Evolutionary conservation across 2,329 filamentous ascomycete genomes (phyloP), one percentile per base, ranked within the genome.

Genomic region (Pyrenochaeta sp.): DNA sequence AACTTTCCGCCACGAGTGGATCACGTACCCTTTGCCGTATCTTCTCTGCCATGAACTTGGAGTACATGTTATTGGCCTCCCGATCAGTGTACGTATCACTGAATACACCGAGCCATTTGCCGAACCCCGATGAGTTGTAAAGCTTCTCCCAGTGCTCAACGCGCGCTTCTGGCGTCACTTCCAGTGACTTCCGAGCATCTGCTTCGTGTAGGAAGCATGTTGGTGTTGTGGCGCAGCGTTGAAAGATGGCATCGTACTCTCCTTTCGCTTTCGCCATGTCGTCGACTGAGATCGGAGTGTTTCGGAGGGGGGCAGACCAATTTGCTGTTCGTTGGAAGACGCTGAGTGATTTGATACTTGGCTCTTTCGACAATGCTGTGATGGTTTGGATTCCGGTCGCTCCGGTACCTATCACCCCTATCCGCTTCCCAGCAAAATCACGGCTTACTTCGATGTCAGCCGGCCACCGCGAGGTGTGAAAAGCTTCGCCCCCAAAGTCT

Each of bases 381-480:
- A 59, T 62, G 37, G 87, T 83, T 63, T 89, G 87, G 0, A 89
- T 84, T 0, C 86, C 87, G 0, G 85, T 84, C 0, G 86, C 83
- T 1, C 87, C 87, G 0, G 85, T 89, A 13, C 87, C 87, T 45
- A 89, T 85, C 61, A 89, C 81, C 12, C 83, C 87, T 49, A 84
- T 81, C 22, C 81, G 79, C 70, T 89, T 89, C 1, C 52, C 52
- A 13, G 45, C 36, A 37, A 62, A 59, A 47, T 60, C 50, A 24
- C 47, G 39, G 27, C 44, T 77, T 37, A 86, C 78, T 42, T 83
- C 78, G 34, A 87, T 74, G 2, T 82, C 75, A 2, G 84, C 77
- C 0, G 86, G 85, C 86, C 86, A 87, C 68, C 82, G 82, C 1
- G 84, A 84, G 0, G 85, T 83, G 69, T 88, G 85, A 65, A 85